Percentiles rank a stretch among this genome's conserved stretches.
These are phyloP conservation scores for Linaria vulgaris DNA, from an alignment of 257 asterid genomes.

Conservation along the genomic window DNA sequence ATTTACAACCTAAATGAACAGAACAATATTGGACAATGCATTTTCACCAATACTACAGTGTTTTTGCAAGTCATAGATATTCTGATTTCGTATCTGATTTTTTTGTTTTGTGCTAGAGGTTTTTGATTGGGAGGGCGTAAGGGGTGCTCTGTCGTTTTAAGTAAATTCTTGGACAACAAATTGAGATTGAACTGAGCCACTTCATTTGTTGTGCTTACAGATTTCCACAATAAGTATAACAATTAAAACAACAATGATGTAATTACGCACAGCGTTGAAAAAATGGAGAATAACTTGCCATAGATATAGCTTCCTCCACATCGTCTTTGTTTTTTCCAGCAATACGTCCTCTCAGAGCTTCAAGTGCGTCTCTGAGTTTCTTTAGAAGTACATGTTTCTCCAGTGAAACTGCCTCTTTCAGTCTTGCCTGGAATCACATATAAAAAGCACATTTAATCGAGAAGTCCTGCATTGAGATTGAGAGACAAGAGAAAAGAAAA, in stretches of 20 bases:
- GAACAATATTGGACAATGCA: too few species aligned
- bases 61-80: background rate
- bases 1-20: too few species aligned
- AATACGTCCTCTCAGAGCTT: conserved; percentile 80
- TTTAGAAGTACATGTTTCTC: conserved; percentile 92
- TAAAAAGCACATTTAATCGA: conserved; percentile 1
- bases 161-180: background rate
- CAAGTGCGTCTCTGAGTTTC: conserved; percentile 92
- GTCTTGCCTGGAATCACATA: conserved; percentile 64
- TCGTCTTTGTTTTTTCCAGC: conserved; percentile 79
- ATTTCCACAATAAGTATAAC: background rate
- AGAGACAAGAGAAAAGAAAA: background rate
- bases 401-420: conserved; percentile 86
- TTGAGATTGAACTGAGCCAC: background rate
- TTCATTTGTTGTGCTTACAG: background rate
- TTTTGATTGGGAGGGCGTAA: background rate
- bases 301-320: conserved; percentile 84
- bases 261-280: background rate
- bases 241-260: background rate
- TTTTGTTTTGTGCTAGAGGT: background rate
- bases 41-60: background rate
- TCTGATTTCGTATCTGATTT: background rate
- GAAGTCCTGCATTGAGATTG: background rate
- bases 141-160: background rate
- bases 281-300: conserved; percentile 48